phyloP scores from a whole-genome alignment of 345 rosid genomes.

The Gossypium raimondii region DNA sequence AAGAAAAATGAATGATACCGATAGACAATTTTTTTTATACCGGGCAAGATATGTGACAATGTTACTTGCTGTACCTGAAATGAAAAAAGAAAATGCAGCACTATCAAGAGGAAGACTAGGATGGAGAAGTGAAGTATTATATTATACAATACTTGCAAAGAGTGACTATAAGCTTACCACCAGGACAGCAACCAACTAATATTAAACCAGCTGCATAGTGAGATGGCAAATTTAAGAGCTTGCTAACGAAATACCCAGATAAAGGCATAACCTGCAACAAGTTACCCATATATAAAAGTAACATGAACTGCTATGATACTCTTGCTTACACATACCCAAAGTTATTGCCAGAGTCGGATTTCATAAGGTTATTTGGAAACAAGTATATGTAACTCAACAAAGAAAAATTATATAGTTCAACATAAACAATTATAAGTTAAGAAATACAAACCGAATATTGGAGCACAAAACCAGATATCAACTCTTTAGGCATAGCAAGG shows the following conservation, averaged over 20 bases:
- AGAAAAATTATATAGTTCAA: too few species aligned
- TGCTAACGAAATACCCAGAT: slow-evolving; percentile 75
- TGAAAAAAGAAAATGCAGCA: slow-evolving; percentile 8
- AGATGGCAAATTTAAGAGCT: slow-evolving; percentile 73
- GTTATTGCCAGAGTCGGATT: background rate
- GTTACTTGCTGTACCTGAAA: slow-evolving; percentile 91
- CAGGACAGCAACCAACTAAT: slow-evolving; percentile 90
- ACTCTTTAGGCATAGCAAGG: slow-evolving; percentile 77
- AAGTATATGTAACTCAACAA: background rate
- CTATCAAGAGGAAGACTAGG: slow-evolving; percentile 12
- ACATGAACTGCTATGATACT: too few species aligned
- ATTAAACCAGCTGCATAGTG: slow-evolving; percentile 92
- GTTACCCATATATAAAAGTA: background rate
- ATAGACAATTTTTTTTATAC: slow-evolving; percentile 31
- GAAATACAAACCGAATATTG: slow-evolving; percentile 70
- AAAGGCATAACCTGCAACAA: slow-evolving; percentile 78
- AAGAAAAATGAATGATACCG: slow-evolving; percentile 8
- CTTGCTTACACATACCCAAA: background rate
- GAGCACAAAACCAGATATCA: slow-evolving; percentile 64
- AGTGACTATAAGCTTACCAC: slow-evolving; percentile 45
- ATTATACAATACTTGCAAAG: background rate
- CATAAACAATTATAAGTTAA: background rate
- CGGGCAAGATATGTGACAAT: slow-evolving; percentile 82
- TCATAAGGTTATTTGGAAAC: background rate
- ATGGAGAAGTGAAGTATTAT: background rate